Conservation (phyloP, 352 stramenopile species). For the Phytophthora crassamura region DNA sequence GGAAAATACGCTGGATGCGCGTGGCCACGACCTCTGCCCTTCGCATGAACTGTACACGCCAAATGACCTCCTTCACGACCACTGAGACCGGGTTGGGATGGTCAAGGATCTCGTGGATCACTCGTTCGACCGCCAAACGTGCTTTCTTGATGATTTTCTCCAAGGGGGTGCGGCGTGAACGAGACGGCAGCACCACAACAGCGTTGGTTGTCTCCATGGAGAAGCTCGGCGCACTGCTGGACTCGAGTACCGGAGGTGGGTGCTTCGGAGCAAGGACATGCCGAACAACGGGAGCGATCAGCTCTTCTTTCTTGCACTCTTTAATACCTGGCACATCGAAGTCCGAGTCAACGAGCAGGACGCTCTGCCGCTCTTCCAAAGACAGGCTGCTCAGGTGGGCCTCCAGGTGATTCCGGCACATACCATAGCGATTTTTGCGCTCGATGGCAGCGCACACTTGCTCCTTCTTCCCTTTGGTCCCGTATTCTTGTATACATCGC, state of each 20-base stretch:
- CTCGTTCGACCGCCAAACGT: neutral
- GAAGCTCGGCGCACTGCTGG: neutral
- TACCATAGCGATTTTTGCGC: constrained; percentile 62
- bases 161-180: neutral
- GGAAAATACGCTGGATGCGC: constrained; percentile 71
- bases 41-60: constrained; percentile 67
- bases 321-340: constrained; percentile 71
- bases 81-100: constrained; percentile 52
- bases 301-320: constrained; percentile 54
- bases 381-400: constrained; percentile 59
- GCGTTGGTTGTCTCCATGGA: constrained; percentile 29
- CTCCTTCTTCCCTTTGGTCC: constrained; percentile 43
- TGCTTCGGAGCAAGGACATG: constrained; percentile 67
- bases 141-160: constrained; percentile 27
- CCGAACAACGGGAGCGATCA: constrained; percentile 19
- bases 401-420: constrained; percentile 79
- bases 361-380: constrained; percentile 53
- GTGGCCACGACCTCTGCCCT: constrained; percentile 58
- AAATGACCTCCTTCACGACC: constrained; percentile 59
- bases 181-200: constrained; percentile 26
- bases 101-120: constrained; percentile 26
- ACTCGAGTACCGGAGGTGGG: constrained; percentile 32
- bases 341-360: constrained; percentile 58
- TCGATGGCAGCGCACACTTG: constrained; percentile 54
- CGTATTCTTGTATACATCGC: constrained; percentile 71